Base-by-base conservation (phyloP, 805 yeast genomes). In the Myxozyma lipomycoides region DNA sequence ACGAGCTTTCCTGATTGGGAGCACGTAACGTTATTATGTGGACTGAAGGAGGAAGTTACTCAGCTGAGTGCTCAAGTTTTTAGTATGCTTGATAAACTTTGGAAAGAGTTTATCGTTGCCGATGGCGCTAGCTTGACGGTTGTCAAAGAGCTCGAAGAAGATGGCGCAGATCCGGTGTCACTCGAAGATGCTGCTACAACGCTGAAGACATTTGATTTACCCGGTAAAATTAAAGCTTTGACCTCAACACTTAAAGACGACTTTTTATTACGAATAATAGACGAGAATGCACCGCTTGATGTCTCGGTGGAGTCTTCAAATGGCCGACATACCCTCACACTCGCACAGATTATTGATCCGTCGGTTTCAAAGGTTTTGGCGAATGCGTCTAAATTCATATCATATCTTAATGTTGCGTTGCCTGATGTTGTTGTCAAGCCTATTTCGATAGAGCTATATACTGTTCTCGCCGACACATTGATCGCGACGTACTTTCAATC, bases 41-140 rank as follows among this genome's bases (percentile, higher is more conserved):
- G 41, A 5, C 34, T 55, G 17, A 51, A 55, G 9, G 59, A 51
- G 35, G 59, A 55, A 21, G 56, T 55, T n/a, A 52, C 45, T 32
- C 24, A 48, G 19, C 5, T 55, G n/a, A 41, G 43, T 43, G 18
- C 59, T 4, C 38, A 43, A 15, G 56, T 55, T 1, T 52, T 55
- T 28, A 43, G 40, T 17, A 21, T 23, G 10, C 35, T 55, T 39
- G 58, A 55, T 45, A 10, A 23, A 24, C 19, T 50, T 26, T 55
- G 59, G 59, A 22, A 35, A 2, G 18, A 38, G 32, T 40, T 48
- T 10, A 28, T 53, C 22, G 24, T 22, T 17, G 26, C 43, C 21
- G 34, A 39, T 4, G 30, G 4, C 15, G 46, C 44, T 19, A 34
- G 35, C 30, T 10, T 53, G 10, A 26, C 26, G 12, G 46, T 49